These are phyloP conservation scores for Claviceps spartinae DNA, from an alignment of 2,329 filamentous ascomycete genomes.

Conservation along the genomic window DNA sequence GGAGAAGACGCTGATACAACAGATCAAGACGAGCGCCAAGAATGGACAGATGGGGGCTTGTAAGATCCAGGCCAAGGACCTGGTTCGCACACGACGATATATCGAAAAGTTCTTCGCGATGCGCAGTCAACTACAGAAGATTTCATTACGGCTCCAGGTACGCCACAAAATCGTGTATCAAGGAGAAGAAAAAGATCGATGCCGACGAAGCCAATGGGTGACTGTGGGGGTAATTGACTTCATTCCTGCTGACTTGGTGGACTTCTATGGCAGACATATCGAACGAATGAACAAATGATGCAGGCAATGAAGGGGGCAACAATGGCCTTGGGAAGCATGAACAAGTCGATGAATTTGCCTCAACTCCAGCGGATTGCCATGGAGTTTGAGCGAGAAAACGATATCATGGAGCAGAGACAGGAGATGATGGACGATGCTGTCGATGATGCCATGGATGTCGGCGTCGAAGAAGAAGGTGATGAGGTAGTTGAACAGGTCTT, in stretches of 20 bases:
- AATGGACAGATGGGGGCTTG: slow-evolving; percentile 97
- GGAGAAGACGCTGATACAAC: slow-evolving; percentile 88
- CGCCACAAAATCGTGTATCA: not conserved
- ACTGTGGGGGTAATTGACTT: not conserved
- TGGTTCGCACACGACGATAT: slow-evolving; percentile 85
- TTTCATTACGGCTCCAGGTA: slow-evolving; percentile 88
- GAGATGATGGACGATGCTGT: slow-evolving; percentile 99
- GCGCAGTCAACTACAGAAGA: slow-evolving; percentile 92
- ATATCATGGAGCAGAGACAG: slow-evolving; percentile 97
- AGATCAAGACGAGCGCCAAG: slow-evolving; percentile 97
- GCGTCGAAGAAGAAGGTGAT: slow-evolving; percentile 87
- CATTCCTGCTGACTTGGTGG: slow-evolving; percentile 5
- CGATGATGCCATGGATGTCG: slow-evolving; percentile 85
- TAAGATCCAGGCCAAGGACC: slow-evolving; percentile 95
- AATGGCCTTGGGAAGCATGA: slow-evolving; percentile 88
- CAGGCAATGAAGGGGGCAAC: slow-evolving; percentile 98
- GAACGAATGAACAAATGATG: slow-evolving; percentile 99
- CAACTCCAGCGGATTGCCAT: slow-evolving; percentile 92
- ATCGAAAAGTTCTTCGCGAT: slow-evolving; percentile 98
- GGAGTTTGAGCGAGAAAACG: slow-evolving; percentile 98
- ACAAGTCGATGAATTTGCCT: slow-evolving; percentile 92
- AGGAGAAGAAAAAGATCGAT: not conserved
- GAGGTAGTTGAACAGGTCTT: slow-evolving; percentile 94
- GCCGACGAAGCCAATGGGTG: not conserved
- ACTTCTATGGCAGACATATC: slow-evolving; percentile 55